Evolutionary conservation across 352 stramenopile species (phyloP).

Genomic region (Pythium aphanidermatum): DNA sequence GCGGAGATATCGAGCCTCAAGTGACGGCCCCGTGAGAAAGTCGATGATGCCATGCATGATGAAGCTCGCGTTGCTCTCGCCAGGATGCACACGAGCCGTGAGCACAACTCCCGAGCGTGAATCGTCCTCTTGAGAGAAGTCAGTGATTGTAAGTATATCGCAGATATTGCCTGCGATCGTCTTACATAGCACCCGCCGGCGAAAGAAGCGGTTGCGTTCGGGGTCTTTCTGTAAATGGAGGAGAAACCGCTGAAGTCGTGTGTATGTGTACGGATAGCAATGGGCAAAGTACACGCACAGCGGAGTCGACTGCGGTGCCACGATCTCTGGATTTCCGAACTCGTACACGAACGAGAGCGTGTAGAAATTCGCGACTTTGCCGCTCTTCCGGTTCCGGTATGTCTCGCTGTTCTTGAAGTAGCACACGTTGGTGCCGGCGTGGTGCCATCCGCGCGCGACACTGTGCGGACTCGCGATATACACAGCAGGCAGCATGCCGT

Average conservation of each 20-base stretch:
- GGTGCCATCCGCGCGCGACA: constrained; percentile 69
- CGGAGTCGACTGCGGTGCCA: background rate
- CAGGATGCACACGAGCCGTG: constrained; percentile 81
- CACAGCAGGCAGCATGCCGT: constrained; percentile 80
- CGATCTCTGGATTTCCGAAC: constrained; percentile 23
- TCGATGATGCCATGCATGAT: constrained; percentile 88
- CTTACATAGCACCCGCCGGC: constrained; percentile 63
- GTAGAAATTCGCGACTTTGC: constrained; percentile 49
- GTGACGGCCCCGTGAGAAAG: constrained; percentile 69
- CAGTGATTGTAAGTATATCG: constrained; percentile 87
- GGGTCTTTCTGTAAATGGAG: constrained; percentile 49
- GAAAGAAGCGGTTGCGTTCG: constrained; percentile 36
- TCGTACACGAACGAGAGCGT: constrained; percentile 79
- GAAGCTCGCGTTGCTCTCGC: constrained; percentile 87
- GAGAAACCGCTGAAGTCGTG: constrained; percentile 51
- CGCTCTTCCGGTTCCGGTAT: constrained; percentile 49
- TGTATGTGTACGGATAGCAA: constrained; percentile 86
- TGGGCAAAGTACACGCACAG: constrained; percentile 70
- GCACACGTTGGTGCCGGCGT: constrained; percentile 66
- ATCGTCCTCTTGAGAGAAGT: constrained; percentile 59
- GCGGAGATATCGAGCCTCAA: constrained; percentile 69
- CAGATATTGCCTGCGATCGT: constrained; percentile 82
- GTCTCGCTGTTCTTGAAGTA: constrained; percentile 79
- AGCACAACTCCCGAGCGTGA: constrained; percentile 65
- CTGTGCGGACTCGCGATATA: constrained; percentile 27